A percentile compares a stretch with the other conserved stretches of the same genome.
These are phyloP conservation scores for Cercospora sp. DNA, from an alignment of 2,329 filamentous ascomycete species.

Conservation along the genomic window DNA sequence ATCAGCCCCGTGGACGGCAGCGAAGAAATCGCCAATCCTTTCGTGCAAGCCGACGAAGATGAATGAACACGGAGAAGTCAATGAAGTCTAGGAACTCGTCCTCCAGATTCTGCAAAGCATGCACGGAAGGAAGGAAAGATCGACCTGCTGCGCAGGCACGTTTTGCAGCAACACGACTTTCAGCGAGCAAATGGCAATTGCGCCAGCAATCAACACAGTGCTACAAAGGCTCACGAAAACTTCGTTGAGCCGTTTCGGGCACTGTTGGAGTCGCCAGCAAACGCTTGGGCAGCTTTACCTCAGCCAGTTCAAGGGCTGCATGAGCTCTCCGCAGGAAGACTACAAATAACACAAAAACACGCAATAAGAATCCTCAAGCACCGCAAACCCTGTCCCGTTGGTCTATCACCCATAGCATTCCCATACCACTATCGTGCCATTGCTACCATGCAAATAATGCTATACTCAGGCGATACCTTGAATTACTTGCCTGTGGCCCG, in stretches of 20 bases:
- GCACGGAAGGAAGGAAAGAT: not conserved
- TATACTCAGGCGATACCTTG: too few relatives aligned
- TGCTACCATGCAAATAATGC: too few relatives aligned
- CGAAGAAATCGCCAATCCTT: slow-evolving; percentile 94
- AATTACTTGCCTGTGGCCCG: not conserved
- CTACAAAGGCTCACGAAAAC: not conserved
- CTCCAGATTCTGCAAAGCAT: not conserved
- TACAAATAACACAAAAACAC: not conserved
- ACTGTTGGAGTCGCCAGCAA: not conserved
- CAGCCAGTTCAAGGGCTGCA: not conserved
- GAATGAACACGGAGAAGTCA: slow-evolving; percentile 20
- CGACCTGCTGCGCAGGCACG: not conserved
- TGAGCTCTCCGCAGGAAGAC: too few relatives aligned
- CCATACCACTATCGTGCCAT: too few relatives aligned
- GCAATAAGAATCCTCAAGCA: not conserved
- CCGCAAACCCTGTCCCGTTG: not conserved
- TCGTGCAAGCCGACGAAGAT: slow-evolving; percentile 69
- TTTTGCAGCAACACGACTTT: not conserved
- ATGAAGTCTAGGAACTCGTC: not conserved
- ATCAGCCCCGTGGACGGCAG: slow-evolving; percentile 92
- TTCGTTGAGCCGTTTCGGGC: not conserved
- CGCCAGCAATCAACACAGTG: not conserved
- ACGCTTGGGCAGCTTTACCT: not conserved
- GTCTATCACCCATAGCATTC: too few relatives aligned
- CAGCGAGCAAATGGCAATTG: not conserved